Evolutionary conservation across 164 flowering plant genomes (phyloP).

Genomic region (Brasenia schreberi): DNA sequence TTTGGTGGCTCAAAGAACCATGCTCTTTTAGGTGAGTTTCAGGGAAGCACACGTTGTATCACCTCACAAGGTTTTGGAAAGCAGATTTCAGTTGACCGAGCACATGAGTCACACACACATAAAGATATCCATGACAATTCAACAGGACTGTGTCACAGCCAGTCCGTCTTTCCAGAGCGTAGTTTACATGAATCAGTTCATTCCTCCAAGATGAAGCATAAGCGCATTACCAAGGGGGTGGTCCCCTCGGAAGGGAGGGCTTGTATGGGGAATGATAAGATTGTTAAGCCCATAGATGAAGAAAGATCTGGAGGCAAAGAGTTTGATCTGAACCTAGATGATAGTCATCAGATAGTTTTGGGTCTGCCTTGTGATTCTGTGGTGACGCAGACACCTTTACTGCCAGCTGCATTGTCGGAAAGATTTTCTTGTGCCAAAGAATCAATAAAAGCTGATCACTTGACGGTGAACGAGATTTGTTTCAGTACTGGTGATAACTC

Average conservation of each 20-base stretch:
- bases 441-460: neutral
- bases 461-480: neutral
- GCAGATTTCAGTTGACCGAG: neutral
- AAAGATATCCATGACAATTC: neutral
- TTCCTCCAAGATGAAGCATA: neutral
- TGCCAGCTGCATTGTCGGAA: neutral
- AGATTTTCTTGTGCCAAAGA: neutral
- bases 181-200: neutral
- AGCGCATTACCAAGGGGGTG: neutral
- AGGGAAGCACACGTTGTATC: neutral
- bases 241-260: neutral
- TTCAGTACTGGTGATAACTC: neutral
- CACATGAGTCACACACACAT: neutral
- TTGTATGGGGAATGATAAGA: neutral
- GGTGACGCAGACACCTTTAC: neutral
- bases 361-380: neutral
- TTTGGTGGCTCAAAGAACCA: conserved; percentile 31
- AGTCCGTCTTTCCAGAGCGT: neutral
- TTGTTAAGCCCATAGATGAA: neutral
- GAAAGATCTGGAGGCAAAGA: neutral
- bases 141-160: neutral
- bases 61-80: neutral
- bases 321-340: neutral
- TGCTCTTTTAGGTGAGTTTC: neutral
- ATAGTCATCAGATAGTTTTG: neutral